phyloP scores from a whole-genome alignment of 352 stramenopile species.

The Globisporangium nodosum region DNA sequence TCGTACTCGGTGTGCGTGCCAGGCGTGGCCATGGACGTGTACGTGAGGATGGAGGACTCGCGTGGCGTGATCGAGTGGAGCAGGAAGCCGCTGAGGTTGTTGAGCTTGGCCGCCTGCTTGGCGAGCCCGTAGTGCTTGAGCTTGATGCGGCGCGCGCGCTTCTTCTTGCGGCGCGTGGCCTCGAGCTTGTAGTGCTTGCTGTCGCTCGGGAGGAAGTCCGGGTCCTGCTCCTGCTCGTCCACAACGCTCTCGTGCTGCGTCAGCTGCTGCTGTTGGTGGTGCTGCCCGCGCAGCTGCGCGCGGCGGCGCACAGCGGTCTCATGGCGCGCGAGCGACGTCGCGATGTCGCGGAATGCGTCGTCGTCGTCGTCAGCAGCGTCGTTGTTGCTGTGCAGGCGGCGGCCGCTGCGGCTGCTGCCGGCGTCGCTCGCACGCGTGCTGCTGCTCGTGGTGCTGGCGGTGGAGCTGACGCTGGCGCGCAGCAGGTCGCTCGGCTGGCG shows the following conservation, averaged over 20 bases:
- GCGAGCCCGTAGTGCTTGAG: slow-evolving; percentile 18
- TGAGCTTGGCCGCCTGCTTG: slow-evolving; percentile 19
- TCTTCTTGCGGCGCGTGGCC: slow-evolving; percentile 12
- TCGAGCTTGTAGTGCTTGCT: slow-evolving; percentile 12
- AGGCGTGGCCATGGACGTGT: slow-evolving; percentile 35
- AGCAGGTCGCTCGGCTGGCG: slow-evolving; percentile 5
- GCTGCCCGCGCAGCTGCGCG: slow-evolving; percentile 1
- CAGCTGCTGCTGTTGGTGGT: neutral
- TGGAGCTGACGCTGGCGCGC: slow-evolving; percentile 12
- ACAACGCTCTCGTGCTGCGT: neutral
- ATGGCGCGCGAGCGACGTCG: slow-evolving; percentile 9
- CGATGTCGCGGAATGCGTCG: slow-evolving; percentile 8
- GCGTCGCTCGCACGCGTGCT: slow-evolving; percentile 12
- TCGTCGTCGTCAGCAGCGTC: neutral
- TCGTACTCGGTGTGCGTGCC: slow-evolving; percentile 64
- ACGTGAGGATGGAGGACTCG: slow-evolving; percentile 41
- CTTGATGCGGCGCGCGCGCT: slow-evolving; percentile 13
- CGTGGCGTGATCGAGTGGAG: slow-evolving; percentile 57
- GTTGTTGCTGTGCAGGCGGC: neutral
- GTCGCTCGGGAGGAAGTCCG: slow-evolving; percentile 18
- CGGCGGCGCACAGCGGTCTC: slow-evolving; percentile 15
- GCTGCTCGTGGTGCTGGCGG: slow-evolving; percentile 15
- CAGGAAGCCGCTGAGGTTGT: slow-evolving; percentile 52
- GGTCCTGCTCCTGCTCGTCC: slow-evolving; percentile 5
- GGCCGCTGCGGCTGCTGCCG: slow-evolving; percentile 3